phyloP scores from a whole-genome alignment of 2,329 filamentous ascomycete species.

The Botrytis hyacinthi region DNA sequence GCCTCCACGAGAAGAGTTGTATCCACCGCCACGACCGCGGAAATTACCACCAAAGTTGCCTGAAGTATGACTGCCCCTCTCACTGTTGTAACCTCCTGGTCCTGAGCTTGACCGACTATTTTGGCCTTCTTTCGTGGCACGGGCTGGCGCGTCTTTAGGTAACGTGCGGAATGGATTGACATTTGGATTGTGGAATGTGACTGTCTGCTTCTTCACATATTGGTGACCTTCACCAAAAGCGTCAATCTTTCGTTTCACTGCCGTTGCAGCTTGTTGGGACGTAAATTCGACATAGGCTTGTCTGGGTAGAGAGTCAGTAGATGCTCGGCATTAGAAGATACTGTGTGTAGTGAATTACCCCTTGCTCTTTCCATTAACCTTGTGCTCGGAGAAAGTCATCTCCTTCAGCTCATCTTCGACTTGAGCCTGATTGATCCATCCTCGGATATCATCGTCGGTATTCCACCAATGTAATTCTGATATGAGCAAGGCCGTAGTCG shows the following conservation, averaged over 20 bases:
- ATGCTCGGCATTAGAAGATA: not conserved
- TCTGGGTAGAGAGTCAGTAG: conserved; percentile 33
- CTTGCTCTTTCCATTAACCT: conserved; percentile 98
- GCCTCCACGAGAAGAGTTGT: conserved; percentile 42
- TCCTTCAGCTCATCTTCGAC: conserved; percentile 86
- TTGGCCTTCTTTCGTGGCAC: conserved; percentile 60
- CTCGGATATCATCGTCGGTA: conserved; percentile 90
- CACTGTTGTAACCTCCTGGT: conserved; percentile 49
- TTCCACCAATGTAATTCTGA: conserved; percentile 97
- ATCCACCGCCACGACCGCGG: conserved; percentile 50
- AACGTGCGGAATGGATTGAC: conserved; percentile 88
- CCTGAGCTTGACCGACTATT: conserved; percentile 51
- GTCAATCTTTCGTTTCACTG: conserved; percentile 80
- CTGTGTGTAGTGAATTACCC: conserved; percentile 60
- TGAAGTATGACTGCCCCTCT: conserved; percentile 39
- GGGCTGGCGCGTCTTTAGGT: conserved; percentile 79
- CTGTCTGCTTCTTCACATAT: conserved; percentile 62
- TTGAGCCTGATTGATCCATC: conserved; percentile 76
- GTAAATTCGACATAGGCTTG: conserved; percentile 84
- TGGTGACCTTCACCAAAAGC: conserved; percentile 52
- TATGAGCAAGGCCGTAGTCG: conserved; percentile 73
- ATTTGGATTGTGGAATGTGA: conserved; percentile 72
- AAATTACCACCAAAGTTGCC: conserved; percentile 43
- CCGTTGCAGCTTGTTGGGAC: conserved; percentile 79
- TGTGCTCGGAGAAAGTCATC: conserved; percentile 96